phyloP scores from a whole-genome alignment of 2,329 filamentous ascomycete genomes.

The Colletotrichum gigasporum region DNA sequence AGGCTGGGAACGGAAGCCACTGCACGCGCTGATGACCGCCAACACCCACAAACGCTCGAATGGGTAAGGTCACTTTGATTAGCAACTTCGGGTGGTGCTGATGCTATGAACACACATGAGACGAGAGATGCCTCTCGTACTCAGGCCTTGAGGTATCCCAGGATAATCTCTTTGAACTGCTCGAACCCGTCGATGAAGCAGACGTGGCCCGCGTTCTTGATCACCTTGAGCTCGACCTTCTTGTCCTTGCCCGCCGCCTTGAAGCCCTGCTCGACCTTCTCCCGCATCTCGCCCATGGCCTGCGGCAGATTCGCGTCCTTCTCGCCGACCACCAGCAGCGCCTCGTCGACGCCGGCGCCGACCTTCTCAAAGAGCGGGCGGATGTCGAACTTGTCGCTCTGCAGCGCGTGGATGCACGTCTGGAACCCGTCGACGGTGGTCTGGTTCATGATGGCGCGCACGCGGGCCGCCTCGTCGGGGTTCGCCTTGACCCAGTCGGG shows the following conservation, averaged over 20 bases:
- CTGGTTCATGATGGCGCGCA: constrained; percentile 46
- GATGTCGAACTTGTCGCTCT: constrained; percentile 48
- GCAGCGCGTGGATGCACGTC: constrained; percentile 50
- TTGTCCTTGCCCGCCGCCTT: constrained; percentile 35
- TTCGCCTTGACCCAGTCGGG: constrained; percentile 46
- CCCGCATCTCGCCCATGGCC: constrained; percentile 49
- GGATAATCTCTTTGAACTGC: constrained; percentile 40
- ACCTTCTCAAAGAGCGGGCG: constrained; percentile 44
- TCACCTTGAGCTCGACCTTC: constrained; percentile 43
- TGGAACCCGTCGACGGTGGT: constrained; percentile 52
- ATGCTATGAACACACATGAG: too few relatives aligned
- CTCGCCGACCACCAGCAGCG: constrained; percentile 50
- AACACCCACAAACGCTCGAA: not conserved
- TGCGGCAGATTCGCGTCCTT: constrained; percentile 51
- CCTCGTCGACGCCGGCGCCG: constrained; percentile 44
- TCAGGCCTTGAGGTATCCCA: constrained; percentile 36
- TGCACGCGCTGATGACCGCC: not conserved
- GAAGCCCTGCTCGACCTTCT: constrained; percentile 45
- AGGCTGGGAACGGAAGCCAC: constrained; percentile 20
- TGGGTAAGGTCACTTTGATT: not conserved
- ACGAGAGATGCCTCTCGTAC: too few relatives aligned
- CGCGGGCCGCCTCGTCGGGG: constrained; percentile 44
- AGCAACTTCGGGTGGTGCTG: not conserved
- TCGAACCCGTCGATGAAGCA: constrained; percentile 49
- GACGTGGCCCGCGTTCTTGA: constrained; percentile 48